Base-by-base conservation (phyloP, 441 rosid species). In the Mallotus japonicus region DNA sequence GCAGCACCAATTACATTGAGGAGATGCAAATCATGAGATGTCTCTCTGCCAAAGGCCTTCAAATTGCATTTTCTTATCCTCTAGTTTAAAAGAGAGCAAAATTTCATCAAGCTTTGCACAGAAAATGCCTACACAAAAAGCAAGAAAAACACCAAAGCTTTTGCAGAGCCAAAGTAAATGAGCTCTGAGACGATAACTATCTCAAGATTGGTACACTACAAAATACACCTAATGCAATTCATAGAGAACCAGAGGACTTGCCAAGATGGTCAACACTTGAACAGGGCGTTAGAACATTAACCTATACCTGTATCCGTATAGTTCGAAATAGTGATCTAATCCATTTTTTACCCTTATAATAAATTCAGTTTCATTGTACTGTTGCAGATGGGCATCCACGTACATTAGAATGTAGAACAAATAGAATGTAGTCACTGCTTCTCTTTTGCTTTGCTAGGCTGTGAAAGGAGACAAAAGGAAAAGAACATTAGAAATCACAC, bases 371-470 rank as follows among this genome's bases (percentile, higher is more conserved):
- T 9, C 67, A 32, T 4, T 10, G 57, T 44, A 57, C 14, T 20
- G 34, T 61, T 10, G 47, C 50, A 60, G 44, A 62, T 70, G 63
- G 59, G 19, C 75, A 68, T 37, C 60, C 58, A 37, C 17, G n/a
- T n/a, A n/a, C n/a, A n/a, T n/a, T n/a, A n/a, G n/a, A n/a, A n/a
- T n/a, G 65, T 32, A 67, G 67, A 47, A n/a, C 13, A 28, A 3
- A 28, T 15, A 19, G 42, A 37, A 19, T 50, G 16, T 56, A 15
- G 47, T 80, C 50, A 75, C 74, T 56, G 59, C 72, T 87, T 82
- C 76, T 89, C 93, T 71, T 86, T 89, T 67, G 93, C 96, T 74
- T 90, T 86, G 75, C 89, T 85, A 58, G 93, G 93, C 92, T 89
- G 80, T 54, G 75, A 65, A 69, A 55, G 32, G 54, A 5, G 13